phyloP scores from a whole-genome alignment of 345 rosid species.

The Eucalyptus pumila region DNA sequence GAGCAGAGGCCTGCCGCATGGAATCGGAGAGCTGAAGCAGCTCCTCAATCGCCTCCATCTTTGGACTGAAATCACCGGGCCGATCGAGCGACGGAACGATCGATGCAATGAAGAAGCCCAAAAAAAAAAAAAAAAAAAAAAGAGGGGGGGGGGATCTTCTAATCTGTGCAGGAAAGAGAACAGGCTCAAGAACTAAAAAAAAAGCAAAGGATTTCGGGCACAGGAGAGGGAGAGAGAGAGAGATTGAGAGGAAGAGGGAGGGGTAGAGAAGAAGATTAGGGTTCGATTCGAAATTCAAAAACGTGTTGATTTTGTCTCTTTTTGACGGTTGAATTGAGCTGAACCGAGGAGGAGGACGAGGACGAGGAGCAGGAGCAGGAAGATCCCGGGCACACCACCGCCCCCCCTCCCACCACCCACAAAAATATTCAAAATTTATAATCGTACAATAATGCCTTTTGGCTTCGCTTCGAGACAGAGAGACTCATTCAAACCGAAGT shows the following conservation, averaged over 20 bases:
- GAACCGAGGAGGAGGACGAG: neutral
- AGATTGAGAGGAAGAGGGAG: neutral
- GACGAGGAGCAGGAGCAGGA: neutral
- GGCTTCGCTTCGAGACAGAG: neutral
- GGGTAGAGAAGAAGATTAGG: neutral
- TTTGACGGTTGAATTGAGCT: neutral
- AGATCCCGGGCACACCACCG: neutral
- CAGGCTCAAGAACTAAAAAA: neutral
- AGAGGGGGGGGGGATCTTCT: no score
- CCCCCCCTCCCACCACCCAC: neutral
- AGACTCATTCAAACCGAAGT: neutral
- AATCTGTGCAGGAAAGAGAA: neutral
- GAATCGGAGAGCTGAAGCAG: slow-evolving; percentile 78
- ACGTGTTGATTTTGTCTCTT: neutral
- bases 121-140: neutral
- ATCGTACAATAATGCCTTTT: neutral
- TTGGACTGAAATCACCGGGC: neutral
- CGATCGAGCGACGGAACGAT: neutral
- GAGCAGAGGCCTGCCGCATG: slow-evolving; percentile 76
- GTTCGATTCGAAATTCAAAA: neutral
- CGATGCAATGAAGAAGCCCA: neutral
- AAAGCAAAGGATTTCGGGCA: neutral
- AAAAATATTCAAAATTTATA: neutral
- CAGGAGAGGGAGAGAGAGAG: neutral
- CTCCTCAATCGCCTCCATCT: slow-evolving; percentile 97